Conservation (phyloP, 345 rosid species). For the Fremontodendron californicum region DNA sequence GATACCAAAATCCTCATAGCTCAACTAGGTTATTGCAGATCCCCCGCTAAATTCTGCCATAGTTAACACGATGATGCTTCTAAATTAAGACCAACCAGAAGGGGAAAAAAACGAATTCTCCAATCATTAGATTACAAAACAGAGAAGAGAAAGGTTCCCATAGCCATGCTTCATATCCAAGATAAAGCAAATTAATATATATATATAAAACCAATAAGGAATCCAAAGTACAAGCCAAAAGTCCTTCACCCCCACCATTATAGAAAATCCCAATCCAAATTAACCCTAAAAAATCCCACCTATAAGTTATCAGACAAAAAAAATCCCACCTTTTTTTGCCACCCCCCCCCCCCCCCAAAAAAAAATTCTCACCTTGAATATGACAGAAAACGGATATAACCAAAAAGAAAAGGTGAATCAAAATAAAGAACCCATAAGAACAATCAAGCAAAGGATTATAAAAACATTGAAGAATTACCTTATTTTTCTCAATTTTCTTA, state of each 20-base stretch:
- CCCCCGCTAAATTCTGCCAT: background rate
- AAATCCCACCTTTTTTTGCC: background rate
- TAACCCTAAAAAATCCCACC: background rate
- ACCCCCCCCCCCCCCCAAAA: background rate
- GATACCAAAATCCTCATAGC: background rate
- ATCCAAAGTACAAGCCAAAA: background rate
- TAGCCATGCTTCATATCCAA: conserved; percentile 5
- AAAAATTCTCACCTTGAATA: background rate
- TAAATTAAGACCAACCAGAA: background rate
- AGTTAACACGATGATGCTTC: background rate
- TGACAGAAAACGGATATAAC: background rate
- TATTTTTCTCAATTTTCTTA: conserved; percentile 76
- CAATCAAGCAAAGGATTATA: background rate
- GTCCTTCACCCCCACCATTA: background rate
- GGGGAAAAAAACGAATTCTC: background rate
- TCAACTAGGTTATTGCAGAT: background rate
- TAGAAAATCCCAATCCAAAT: background rate
- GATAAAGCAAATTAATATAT: background rate
- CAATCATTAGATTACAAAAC: background rate
- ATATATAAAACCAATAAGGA: background rate
- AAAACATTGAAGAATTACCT: conserved; percentile 36
- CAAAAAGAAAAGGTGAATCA: background rate
- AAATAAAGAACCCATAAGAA: background rate
- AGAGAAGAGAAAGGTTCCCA: background rate
- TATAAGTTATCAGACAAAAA: background rate